Base-by-base conservation (phyloP, 495 filamentous ascomycete species). In the Talaromyces wortmannii region DNA sequence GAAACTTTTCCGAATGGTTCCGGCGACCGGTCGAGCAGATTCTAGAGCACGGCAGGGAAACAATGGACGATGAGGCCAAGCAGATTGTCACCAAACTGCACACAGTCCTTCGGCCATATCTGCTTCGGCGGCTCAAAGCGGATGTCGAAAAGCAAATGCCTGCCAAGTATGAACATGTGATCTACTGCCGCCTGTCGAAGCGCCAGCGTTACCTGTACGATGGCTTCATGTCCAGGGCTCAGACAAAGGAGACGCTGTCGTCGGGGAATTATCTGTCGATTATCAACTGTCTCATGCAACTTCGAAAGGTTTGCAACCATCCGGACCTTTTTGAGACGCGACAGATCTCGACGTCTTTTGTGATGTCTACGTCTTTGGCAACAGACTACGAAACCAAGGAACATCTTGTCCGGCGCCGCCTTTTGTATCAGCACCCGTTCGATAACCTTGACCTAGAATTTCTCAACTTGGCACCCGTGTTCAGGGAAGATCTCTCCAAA, bases 131-230 rank as follows among this genome's bases (percentile, higher is more conserved):
- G 57, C 73, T 99, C 42, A 99, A 99, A 71, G 89, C 92, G 45
- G 95, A 99, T 65, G 95, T 99, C 18, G 95, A 99, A 76, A 97
- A 99, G 70, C 92, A 97, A 63, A 96, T 99, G 91, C 95, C 95
- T 0, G 91, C 82, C 31, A 99, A 99, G 64, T 96, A 95, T 62
- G 95, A 99, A 64, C 91, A 95, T 65, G 90, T 99, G 31, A 87
- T 97, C 50, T 92, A 92, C 62, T 99, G 95, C 67, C 84, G 91
- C 40, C 78, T 99, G 2, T 96, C 91, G 11, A 96, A 96, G 65
- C 84, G 95, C 18, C 95, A 99, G 63, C 82, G 95, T 40, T 92
- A 92, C 67, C 70, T 99, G 15, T 99, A 99, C 65, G 92, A 99
- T 69, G 92, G 91, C 5, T 99, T 97, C 68, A 87, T 99, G 76